Conservation (phyloP, 192 early-diverging fungal genomes). For the Allomyces macrogynus region DNA sequence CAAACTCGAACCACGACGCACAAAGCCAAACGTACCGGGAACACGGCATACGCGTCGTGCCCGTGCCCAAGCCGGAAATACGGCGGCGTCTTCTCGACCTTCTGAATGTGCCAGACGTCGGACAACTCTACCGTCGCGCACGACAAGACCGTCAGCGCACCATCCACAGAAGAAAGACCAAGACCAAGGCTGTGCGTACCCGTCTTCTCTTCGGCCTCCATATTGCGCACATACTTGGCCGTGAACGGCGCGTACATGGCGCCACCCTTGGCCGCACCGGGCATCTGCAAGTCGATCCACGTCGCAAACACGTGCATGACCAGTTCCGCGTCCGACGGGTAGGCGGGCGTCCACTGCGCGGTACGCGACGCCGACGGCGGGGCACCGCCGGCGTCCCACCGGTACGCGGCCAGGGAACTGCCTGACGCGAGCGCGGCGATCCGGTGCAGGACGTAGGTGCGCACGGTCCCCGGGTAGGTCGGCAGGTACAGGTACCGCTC, state of each 20-base stretch:
- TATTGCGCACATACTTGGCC: background rate
- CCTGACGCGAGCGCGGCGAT: background rate
- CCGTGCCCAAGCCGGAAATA: background rate
- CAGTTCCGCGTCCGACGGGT: background rate
- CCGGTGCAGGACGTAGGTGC: background rate
- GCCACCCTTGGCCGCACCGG: background rate
- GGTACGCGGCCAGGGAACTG: background rate
- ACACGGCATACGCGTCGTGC: background rate
- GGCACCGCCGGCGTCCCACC: background rate
- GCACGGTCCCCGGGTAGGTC: background rate
- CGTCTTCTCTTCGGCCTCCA: background rate
- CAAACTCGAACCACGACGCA: too few relatives aligned
- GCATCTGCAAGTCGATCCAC: background rate
- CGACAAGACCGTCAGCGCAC: background rate
- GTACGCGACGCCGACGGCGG: background rate
- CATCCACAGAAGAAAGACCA: too few relatives aligned
- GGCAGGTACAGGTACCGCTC: background rate
- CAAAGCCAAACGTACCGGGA: background rate
- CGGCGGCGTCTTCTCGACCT: background rate
- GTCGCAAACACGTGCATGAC: background rate
- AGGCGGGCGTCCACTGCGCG: background rate
- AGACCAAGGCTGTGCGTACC: too few relatives aligned
- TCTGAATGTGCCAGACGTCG: background rate
- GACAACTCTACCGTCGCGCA: background rate
- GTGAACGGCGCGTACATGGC: background rate